These are phyloP conservation scores for Sporothrix euskadiensis DNA, from an alignment of 2,329 filamentous ascomycete species.

Conservation along the genomic window DNA sequence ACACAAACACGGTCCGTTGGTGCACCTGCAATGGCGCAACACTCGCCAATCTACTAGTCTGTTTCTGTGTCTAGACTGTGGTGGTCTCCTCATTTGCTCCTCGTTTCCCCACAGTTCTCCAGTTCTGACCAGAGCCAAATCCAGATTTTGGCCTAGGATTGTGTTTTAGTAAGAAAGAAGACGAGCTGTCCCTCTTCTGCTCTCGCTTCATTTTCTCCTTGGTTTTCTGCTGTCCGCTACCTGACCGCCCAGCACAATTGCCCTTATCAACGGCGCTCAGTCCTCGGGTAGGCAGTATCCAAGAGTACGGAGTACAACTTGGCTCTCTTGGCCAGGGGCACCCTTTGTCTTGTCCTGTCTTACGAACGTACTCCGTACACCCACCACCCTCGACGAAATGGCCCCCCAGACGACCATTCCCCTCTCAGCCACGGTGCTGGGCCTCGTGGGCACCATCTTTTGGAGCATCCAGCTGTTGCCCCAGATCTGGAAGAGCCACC, in stretches of 20 bases:
- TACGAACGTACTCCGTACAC: background rate
- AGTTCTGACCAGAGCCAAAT: too few relatives aligned
- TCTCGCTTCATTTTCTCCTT: background rate
- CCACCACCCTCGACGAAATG: background rate
- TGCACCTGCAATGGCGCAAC: too few relatives aligned
- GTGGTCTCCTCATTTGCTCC: too few relatives aligned
- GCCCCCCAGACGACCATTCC: slow-evolving; percentile 1
- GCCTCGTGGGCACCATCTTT: background rate
- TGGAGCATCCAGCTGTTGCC: background rate
- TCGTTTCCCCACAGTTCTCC: too few relatives aligned
- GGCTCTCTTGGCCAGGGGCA: background rate
- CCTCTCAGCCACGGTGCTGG: background rate
- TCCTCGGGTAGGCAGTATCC: background rate
- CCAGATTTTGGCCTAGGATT: background rate
- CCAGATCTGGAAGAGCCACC: background rate
- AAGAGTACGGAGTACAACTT: background rate
- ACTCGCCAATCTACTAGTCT: too few relatives aligned
- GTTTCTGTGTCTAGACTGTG: too few relatives aligned
- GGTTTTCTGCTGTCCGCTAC: background rate
- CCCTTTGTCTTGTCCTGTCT: background rate
- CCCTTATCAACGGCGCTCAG: background rate
- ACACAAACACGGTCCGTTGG: too few relatives aligned
- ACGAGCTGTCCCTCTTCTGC: background rate
- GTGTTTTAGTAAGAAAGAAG: background rate
- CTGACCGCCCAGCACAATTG: background rate